These are phyloP conservation scores for Melanomma pulvis-pyrius DNA, from an alignment of 495 filamentous ascomycete genomes.

Conservation along the genomic window DNA sequence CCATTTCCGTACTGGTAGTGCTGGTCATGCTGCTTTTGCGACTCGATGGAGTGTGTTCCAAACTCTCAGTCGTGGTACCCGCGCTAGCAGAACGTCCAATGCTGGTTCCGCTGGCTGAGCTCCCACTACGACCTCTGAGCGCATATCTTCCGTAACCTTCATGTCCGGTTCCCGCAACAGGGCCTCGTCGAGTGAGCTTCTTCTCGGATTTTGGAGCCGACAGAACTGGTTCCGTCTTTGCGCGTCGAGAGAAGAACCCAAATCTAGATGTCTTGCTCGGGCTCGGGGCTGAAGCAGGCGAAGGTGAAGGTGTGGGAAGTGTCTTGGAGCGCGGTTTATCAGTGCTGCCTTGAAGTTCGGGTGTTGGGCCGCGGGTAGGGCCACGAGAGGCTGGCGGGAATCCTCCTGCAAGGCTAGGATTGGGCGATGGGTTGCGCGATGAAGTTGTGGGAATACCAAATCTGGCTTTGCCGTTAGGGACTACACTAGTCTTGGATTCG, in stretches of 20 bases:
- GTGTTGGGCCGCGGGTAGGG: constrained; percentile 34
- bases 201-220: constrained; percentile 60
- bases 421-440: constrained; percentile 50
- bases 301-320: constrained; percentile 13
- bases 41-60: constrained; percentile 45
- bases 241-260: constrained; percentile 74
- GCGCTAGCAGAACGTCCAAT: constrained; percentile 61
- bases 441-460: constrained; percentile 41
- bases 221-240: constrained; percentile 64
- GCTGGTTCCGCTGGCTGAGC: constrained; percentile 51
- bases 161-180: constrained; percentile 89
- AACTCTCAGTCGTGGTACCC: constrained; percentile 52
- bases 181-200: constrained; percentile 68
- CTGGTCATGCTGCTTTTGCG: constrained; percentile 59
- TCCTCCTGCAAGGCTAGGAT: constrained; percentile 34
- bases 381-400: constrained; percentile 34
- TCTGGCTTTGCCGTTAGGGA: constrained; percentile 19
- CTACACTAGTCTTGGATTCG: constrained; percentile 34
- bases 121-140: constrained; percentile 62
- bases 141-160: constrained; percentile 89
- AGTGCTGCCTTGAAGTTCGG: constrained; percentile 25
- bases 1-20: constrained; percentile 58
- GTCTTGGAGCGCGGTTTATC: constrained; percentile 24
- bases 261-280: constrained; percentile 61
- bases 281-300: constrained; percentile 27